Evolutionary conservation across 345 rosid genomes (phyloP), one percentile per base, ranked within the genome.

Genomic region (Geranium rotundifolium): DNA sequence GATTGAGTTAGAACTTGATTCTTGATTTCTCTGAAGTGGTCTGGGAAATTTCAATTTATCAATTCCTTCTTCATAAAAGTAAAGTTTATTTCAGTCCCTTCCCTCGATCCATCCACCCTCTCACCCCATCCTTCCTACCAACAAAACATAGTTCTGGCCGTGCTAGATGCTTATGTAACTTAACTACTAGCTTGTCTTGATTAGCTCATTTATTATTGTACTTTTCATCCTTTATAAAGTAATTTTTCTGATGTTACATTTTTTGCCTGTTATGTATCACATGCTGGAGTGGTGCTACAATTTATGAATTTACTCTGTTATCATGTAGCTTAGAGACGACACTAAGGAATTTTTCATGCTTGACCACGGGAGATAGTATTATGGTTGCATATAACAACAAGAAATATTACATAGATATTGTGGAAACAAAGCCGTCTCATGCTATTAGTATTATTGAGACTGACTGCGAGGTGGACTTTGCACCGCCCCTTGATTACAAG

Each of bases 401-500:
- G 75, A 90, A 93, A 56, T 93, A 93, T 75, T 93, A 90, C 77
- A 90, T 93, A 73, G 97, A 93, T 78, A 93, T 93, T 57, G 58
- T 90, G 67, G 97, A 90, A 77, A 83, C 95, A 58, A 90, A 86
- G 77, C 99, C 99, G 69, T 83, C 99, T n/a, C 75, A 85, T 76
- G 99, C 95, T 65, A 93, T 88, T 68, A 93, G 80, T 75, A 90
- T 93, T 76, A 93, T 93, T 65, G 99, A 93, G 88, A 93, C 99
- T n/a, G 99, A 93, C 75, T 93, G 99, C 71, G 99, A 93, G 78
- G 99, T 93, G 68, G 99, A 93, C 75, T 93, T 90, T 68, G 99
- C 99, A 54, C 92, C 97, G 79, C 99, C 99, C 17, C 76, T 93
- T 66, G 99, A 93, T 77, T 93, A 88, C 85, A 88, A 85, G 69